Evolutionary conservation across 75 land plant species (phyloP).

Genomic region (Cupressus sempervirens): DNA sequence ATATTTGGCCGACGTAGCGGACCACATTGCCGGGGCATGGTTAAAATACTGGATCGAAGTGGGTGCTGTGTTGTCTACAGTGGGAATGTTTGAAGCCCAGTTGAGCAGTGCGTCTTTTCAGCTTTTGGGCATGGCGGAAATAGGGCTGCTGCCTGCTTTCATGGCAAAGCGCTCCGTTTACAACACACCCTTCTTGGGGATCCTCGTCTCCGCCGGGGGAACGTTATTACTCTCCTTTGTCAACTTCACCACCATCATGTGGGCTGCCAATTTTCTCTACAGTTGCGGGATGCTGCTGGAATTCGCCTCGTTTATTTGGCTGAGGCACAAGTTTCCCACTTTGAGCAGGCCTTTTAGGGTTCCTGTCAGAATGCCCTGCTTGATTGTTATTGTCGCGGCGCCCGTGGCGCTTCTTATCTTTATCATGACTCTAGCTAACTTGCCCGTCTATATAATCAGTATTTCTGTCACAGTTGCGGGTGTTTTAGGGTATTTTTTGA

Average conservation of each 20-base stretch:
- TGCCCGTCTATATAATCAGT: constrained; percentile 26
- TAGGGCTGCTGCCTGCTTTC: too few species aligned
- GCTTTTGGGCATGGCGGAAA: too few species aligned
- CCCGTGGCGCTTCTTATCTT: constrained; percentile 51
- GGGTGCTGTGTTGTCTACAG: too few species aligned
- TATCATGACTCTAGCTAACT: background rate
- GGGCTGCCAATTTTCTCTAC: constrained; percentile 61
- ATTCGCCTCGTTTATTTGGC: constrained; percentile 46
- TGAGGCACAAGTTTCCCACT: constrained; percentile 43
- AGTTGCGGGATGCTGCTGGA: constrained; percentile 54
- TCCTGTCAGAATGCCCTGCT: constrained; percentile 38
- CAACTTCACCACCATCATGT: constrained; percentile 55
- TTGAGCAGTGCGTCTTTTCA: too few species aligned
- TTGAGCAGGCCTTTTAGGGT: constrained; percentile 52
- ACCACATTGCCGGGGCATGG: too few species aligned
- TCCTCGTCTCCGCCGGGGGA: constrained; percentile 19
- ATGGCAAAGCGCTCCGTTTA: too few species aligned
- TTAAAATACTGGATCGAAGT: too few species aligned
- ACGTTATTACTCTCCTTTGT: constrained; percentile 53
- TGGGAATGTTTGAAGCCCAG: too few species aligned
- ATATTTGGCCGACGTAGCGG: too few species aligned
- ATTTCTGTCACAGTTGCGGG: constrained; percentile 22
- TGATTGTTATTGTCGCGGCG: constrained; percentile 41
- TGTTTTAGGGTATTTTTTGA: constrained; percentile 22
- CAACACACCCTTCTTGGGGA: background rate